Evolutionary conservation across 2,329 filamentous ascomycete genomes (phyloP).

Genomic region (Aspergillus sp.): DNA sequence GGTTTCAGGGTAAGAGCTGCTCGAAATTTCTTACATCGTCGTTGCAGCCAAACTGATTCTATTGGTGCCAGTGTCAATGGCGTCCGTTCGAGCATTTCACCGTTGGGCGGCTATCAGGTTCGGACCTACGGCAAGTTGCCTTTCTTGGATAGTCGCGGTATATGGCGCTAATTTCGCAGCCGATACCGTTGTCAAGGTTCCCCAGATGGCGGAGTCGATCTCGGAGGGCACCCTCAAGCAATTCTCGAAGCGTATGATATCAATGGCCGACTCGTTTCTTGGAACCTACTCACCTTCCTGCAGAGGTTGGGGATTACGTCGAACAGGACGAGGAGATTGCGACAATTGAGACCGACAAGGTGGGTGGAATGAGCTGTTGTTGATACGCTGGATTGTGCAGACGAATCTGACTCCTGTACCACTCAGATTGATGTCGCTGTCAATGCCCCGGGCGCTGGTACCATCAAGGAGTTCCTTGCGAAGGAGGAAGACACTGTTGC

Average conservation of each 20-base stretch:
- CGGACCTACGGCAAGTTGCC: slow-evolving; percentile 26
- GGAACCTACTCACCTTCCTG: slow-evolving; percentile 10
- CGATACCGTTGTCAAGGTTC: slow-evolving; percentile 83
- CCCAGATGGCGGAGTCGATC: slow-evolving; percentile 97
- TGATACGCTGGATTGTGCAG: background rate
- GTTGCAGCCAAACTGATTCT: slow-evolving; percentile 4
- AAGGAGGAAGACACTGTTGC: slow-evolving; percentile 92
- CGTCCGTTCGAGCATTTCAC: slow-evolving; percentile 14
- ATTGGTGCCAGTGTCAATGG: slow-evolving; percentile 14
- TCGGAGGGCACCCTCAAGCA: slow-evolving; percentile 95
- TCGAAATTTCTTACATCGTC: background rate
- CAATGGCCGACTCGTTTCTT: slow-evolving; percentile 10
- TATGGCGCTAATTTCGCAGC: slow-evolving; percentile 37
- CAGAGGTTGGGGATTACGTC: slow-evolving; percentile 81
- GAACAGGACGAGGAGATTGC: slow-evolving; percentile 96
- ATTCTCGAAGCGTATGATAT: slow-evolving; percentile 63
- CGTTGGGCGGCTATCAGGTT: slow-evolving; percentile 19
- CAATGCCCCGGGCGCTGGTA: slow-evolving; percentile 83
- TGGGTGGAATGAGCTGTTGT: slow-evolving; percentile 27
- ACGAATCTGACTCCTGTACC: background rate
- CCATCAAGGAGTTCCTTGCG: slow-evolving; percentile 82
- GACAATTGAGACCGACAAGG: slow-evolving; percentile 98
- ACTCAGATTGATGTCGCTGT: slow-evolving; percentile 90
- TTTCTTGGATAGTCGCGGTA: background rate
- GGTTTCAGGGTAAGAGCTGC: slow-evolving; percentile 16